These are phyloP conservation scores for Niveomyces coronatus DNA, from an alignment of 2,329 filamentous ascomycete species.

Conservation along the genomic window DNA sequence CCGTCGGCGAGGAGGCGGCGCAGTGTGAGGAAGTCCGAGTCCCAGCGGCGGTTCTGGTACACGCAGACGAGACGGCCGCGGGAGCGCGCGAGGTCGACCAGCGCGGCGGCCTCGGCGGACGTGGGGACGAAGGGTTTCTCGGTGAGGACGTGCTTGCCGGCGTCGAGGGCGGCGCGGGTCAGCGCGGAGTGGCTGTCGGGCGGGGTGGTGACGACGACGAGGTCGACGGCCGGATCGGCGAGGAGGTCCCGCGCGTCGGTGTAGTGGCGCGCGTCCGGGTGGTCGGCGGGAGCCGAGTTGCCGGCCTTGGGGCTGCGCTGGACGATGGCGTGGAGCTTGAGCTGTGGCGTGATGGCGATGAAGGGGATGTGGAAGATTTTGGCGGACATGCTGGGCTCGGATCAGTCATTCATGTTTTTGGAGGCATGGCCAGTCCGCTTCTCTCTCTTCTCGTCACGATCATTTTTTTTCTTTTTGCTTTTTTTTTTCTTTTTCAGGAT, in stretches of 20 bases:
- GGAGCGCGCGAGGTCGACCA: constrained; percentile 45
- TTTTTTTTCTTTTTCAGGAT: no score
- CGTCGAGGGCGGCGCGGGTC: constrained; percentile 52
- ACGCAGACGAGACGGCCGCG: constrained; percentile 48
- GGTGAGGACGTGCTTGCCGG: constrained; percentile 67
- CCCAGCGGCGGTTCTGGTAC: constrained; percentile 72
- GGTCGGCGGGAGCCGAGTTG: constrained; percentile 58
- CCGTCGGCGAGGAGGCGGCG: constrained; percentile 49
- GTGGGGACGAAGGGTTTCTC: constrained; percentile 79
- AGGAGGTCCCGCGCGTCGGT: constrained; percentile 52
- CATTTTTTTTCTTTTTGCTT: no score
- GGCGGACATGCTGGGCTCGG: constrained; percentile 42
- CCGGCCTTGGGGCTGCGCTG: constrained; percentile 57
- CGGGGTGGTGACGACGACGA: constrained; percentile 62
- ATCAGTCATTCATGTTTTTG: constrained; percentile 10
- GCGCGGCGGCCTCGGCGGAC: constrained; percentile 52
- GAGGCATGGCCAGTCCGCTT: constrained; percentile 3
- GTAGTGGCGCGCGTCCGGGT: constrained; percentile 55
- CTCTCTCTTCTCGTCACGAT: no score
- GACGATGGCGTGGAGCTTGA: constrained; percentile 64
- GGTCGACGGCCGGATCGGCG: constrained; percentile 53
- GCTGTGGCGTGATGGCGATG: constrained; percentile 49
- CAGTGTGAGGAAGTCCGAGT: constrained; percentile 65
- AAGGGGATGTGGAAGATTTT: constrained; percentile 61
- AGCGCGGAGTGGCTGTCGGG: constrained; percentile 62